A percentile compares a stretch with the other conserved stretches of the same genome.
These are phyloP conservation scores for Chamaecyparis obtusa DNA, from an alignment of 75 land plant genomes.

Conservation along the genomic window DNA sequence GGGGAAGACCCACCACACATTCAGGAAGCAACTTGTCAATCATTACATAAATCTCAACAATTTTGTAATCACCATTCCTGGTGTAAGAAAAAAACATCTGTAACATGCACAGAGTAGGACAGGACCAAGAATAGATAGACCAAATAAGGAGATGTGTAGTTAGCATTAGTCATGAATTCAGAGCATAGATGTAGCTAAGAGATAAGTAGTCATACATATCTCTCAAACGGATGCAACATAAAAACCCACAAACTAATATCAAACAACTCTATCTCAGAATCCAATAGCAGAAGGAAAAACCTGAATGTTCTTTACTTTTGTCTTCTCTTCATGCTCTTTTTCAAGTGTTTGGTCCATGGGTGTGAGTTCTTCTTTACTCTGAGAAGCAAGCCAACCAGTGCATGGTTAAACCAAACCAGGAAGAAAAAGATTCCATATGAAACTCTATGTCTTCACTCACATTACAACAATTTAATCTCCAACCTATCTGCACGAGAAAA, in stretches of 20 bases:
- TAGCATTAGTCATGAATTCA: too few species aligned
- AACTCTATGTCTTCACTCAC: slow-evolving; percentile 5
- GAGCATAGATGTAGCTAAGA: too few species aligned
- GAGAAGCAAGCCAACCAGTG: not conserved
- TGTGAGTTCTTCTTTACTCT: slow-evolving; percentile 42
- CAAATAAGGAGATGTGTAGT: too few species aligned
- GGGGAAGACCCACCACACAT: too few species aligned
- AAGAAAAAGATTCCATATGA: not conserved
- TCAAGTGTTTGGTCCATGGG: slow-evolving; percentile 50
- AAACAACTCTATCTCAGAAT: not conserved
- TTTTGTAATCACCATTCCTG: too few species aligned
- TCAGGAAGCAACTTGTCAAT: too few species aligned
- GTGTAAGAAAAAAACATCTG: too few species aligned
- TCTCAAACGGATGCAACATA: too few species aligned
- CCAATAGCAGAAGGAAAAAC: slow-evolving; percentile 6
- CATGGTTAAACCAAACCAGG: not conserved
- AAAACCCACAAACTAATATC: not conserved
- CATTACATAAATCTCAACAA: too few species aligned
- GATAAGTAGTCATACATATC: too few species aligned
- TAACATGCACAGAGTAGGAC: too few species aligned
- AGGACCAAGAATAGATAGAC: too few species aligned
- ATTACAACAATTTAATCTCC: not conserved
- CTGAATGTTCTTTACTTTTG: slow-evolving; percentile 56
- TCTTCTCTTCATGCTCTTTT: slow-evolving; percentile 56
- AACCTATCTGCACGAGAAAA: not conserved